Evolutionary conservation across 1,284 basidiomycete species (phyloP).

Genomic region (Austroboletus rostrupii): DNA sequence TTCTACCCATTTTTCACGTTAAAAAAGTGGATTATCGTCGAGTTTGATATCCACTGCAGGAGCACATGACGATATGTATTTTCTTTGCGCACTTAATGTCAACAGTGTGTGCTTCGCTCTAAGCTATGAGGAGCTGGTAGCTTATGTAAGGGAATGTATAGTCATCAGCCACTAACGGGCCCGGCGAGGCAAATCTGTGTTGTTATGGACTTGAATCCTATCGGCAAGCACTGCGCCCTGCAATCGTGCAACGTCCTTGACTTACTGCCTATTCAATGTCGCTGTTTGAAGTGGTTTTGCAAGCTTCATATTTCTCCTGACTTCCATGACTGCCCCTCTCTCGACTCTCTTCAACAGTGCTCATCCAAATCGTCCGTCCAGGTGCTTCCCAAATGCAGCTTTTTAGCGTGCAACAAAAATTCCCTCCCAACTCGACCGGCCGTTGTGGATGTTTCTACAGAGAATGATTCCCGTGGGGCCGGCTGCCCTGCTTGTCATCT

Average conservation of each 20-base stretch:
- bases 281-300: constrained; percentile 45
- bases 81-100: constrained; percentile 3
- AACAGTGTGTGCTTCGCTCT: not conserved
- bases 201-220: constrained; percentile 34
- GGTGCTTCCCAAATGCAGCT: constrained; percentile 47
- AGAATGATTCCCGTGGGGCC: constrained; percentile 19
- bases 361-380: constrained; percentile 2
- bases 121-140: too few relatives aligned
- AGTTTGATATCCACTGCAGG: constrained; percentile 10
- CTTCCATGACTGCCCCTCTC: constrained; percentile 48
- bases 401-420: constrained; percentile 49
- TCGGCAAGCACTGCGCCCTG: constrained; percentile 46
- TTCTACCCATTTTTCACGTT: constrained; percentile 5
- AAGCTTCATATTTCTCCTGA: constrained; percentile 52
- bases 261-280: constrained; percentile 49
- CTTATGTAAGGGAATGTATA: too few relatives aligned
- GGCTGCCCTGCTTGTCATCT: constrained; percentile 51
- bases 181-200: not conserved
- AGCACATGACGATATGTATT: constrained; percentile 7
- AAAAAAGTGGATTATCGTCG: constrained; percentile 13
- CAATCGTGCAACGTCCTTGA: constrained; percentile 46
- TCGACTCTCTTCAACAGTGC: constrained; percentile 15
- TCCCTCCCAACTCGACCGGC: constrained; percentile 42
- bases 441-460: constrained; percentile 24
- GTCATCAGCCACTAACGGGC: not conserved